Evolutionary conservation across 305 asterid genomes (phyloP).

Genomic region (Petunia hybrid): DNA sequence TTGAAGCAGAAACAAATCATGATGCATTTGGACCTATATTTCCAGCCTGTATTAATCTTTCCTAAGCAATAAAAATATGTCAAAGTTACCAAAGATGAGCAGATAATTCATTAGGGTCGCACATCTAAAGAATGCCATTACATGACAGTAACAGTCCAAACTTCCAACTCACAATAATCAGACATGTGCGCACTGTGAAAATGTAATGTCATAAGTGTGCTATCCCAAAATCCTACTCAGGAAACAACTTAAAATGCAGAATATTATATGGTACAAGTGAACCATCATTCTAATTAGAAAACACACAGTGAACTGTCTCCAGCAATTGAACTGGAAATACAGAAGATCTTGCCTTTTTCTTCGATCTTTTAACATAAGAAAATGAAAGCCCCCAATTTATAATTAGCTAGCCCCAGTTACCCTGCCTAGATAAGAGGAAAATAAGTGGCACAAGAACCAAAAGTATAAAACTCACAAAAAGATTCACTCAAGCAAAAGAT

Average conservation of each 20-base stretch:
- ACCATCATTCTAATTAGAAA: background rate
- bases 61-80: background rate
- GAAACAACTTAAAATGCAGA: background rate
- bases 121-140: constrained; percentile 15
- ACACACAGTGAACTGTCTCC: background rate
- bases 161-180: background rate
- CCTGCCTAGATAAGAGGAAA: constrained; percentile 18
- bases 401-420: constrained; percentile 10
- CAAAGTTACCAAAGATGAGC: background rate
- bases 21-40: background rate
- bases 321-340: constrained; percentile 8
- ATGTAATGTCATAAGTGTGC: background rate
- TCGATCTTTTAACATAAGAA: background rate
- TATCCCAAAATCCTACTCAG: constrained; percentile 10
- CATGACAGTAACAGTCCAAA: background rate
- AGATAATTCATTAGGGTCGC: constrained; percentile 16
- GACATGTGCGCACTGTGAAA: background rate
- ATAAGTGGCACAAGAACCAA: constrained; percentile 16
- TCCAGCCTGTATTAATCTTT: constrained; percentile 14
- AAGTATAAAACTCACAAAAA: constrained; percentile 21
- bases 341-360: background rate
- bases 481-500: background rate
- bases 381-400: constrained; percentile 12
- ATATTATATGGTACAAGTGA: background rate
- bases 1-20: constrained; percentile 4